Evolutionary conservation across 495 filamentous ascomycete genomes (phyloP), one percentile per base, ranked within the genome.

Genomic region (Podospora pseudoanserina): DNA sequence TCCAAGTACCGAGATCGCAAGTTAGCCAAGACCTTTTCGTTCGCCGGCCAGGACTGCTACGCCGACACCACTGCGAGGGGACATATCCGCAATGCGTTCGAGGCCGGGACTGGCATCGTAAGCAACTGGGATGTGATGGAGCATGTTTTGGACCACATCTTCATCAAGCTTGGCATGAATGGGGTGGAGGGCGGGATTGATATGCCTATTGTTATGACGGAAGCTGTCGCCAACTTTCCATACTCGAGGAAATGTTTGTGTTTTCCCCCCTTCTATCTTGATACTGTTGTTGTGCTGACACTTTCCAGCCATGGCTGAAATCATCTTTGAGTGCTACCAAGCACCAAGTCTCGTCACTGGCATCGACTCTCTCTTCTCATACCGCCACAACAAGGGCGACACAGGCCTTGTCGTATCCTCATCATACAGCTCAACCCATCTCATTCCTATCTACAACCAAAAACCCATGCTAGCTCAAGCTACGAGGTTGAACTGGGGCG

Each of bases 121-220:
- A 92, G 91, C 74, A 99, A 97, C 77, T 99, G 96, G 91, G 95
- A 99, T 76, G 93, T 92, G 18, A 91, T 97, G 87, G 95, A 99
- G 76, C 92, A 92, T 44, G 82, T 97, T 27, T 77, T 99, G 64
- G 95, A 99, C 76, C 95, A 97, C 73, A 82, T 93, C 30, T 98
- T 99, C 77, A 80, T 96, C 60, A 97, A 96, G 79, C 80, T 99
- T 53, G 96, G 95, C 15, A 84, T 97, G 64, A 91, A 96, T 66
- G 91, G 89, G 5, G 81, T 82, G 18, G 82, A 83, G 18, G 92
- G 91, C 34, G 84, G 85, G 7, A 86, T 99, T 53, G 93, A 92
- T 68, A 82, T 93, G 73, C 92, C 94, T 2, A 85, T 99, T 67
- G 88, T 99, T 57, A 96, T 99, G 92, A 98, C 95, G 0, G 95